A percentile compares a stretch with the other conserved stretches of the same genome.
Conservation (phyloP, 2,329 filamentous ascomycete genomes). For the Epichloe sylvatica region DNA sequence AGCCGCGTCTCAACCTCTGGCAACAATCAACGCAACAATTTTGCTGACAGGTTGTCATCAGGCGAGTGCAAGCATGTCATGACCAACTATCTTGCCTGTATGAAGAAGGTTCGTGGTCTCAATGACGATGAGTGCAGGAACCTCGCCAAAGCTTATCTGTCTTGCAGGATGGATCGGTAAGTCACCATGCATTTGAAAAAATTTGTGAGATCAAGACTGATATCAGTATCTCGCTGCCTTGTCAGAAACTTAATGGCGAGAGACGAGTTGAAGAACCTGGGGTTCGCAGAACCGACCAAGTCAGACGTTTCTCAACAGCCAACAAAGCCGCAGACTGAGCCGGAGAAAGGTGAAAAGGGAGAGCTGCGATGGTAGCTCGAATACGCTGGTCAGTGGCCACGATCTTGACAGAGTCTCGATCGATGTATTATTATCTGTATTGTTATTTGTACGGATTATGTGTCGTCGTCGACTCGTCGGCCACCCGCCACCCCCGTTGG, state of each 20-base stretch:
- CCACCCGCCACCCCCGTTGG: neutral
- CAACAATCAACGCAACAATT: neutral
- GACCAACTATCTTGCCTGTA: conserved; percentile 69
- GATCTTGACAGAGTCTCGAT: neutral
- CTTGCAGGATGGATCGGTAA: conserved; percentile 89
- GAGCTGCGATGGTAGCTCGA: conserved; percentile 21
- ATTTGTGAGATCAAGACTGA: neutral
- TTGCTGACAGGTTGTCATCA: conserved; percentile 19
- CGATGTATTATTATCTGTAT: neutral
- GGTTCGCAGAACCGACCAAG: conserved; percentile 39
- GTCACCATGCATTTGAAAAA: conserved; percentile 14
- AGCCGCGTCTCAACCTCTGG: neutral
- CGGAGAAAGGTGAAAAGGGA: conserved; percentile 23
- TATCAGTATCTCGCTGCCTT: neutral
- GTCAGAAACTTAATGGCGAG: conserved; percentile 83
- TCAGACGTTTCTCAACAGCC: conserved; percentile 5
- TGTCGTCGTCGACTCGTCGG: no score
- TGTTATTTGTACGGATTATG: neutral
- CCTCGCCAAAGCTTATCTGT: conserved; percentile 76
- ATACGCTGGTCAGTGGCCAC: neutral
- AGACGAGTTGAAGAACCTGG: conserved; percentile 89
- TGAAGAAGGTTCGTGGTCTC: conserved; percentile 68
- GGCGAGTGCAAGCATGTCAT: conserved; percentile 91
- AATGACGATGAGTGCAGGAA: conserved; percentile 78
- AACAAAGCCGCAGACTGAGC: conserved; percentile 10